These are phyloP conservation scores for Sanghuangporus sanghuang DNA, from an alignment of 1,284 basidiomycete genomes.

Conservation along the genomic window DNA sequence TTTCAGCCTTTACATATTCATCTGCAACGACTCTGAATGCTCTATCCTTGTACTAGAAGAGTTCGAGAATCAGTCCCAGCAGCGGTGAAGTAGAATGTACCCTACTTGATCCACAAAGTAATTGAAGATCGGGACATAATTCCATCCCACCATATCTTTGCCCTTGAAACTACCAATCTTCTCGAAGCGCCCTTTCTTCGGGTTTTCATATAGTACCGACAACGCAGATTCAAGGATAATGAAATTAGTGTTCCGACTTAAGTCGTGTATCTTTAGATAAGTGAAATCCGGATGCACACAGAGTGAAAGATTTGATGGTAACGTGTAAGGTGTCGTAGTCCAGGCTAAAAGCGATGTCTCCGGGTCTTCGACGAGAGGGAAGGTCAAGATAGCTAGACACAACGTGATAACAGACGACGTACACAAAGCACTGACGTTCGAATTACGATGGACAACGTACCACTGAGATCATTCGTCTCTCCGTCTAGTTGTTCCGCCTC, in stretches of 20 bases:
- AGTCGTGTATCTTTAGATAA: constrained; percentile 95
- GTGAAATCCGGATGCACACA: constrained; percentile 96
- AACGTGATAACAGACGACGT: constrained; percentile 40
- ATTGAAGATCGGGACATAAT: constrained; percentile 93
- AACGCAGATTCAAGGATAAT: background rate
- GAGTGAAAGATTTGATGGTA: constrained; percentile 92
- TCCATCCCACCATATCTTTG: constrained; percentile 93
- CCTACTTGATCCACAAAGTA: constrained; percentile 36
- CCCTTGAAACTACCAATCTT: constrained; percentile 86
- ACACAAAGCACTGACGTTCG: too few species aligned
- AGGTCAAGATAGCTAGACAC: constrained; percentile 92
- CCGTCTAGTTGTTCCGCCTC: constrained; percentile 84
- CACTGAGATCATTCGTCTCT: background rate
- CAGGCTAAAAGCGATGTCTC: constrained; percentile 89
- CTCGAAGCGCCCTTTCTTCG: constrained; percentile 96
- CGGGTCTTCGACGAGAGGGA: constrained; percentile 91
- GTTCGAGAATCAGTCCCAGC: background rate
- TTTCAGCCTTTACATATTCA: background rate
- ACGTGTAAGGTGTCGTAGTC: constrained; percentile 99
- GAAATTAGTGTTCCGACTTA: background rate
- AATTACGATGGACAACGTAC: background rate
- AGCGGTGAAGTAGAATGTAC: too few species aligned
- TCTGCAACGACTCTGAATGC: background rate
- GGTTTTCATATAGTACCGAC: constrained; percentile 89
- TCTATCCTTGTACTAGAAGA: background rate